phyloP scores from a whole-genome alignment of 2,329 filamentous ascomycete species.

The Coccinonectria pachysandricola region DNA sequence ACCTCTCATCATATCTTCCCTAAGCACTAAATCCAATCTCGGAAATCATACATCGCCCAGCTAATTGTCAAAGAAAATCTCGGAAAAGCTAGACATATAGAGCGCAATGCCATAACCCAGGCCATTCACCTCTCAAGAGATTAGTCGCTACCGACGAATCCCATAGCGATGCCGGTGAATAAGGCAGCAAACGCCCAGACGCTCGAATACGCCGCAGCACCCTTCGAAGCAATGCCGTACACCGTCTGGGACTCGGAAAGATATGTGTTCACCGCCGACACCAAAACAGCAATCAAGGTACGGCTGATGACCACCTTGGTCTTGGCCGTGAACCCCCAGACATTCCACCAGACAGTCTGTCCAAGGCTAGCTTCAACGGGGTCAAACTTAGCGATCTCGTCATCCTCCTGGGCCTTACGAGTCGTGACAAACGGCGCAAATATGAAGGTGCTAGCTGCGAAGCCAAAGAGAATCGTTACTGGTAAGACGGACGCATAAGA shows the following conservation, averaged over 20 bases:
- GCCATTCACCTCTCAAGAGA: slow-evolving; percentile 1
- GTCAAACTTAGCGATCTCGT: slow-evolving; percentile 45
- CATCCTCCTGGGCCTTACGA: slow-evolving; percentile 37
- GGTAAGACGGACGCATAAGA: slow-evolving; percentile 52
- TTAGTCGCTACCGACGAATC: slow-evolving; percentile 37
- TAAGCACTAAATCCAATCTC: no score
- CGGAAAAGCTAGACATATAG: no score
- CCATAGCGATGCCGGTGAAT: slow-evolving; percentile 46
- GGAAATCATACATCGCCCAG: no score
- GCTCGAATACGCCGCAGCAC: slow-evolving; percentile 61
- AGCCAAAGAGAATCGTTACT: slow-evolving; percentile 48
- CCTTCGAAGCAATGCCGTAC: slow-evolving; percentile 56
- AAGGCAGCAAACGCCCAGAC: slow-evolving; percentile 63
- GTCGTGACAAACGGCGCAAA: slow-evolving; percentile 58
- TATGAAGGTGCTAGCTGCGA: slow-evolving; percentile 65
- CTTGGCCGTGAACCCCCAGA: slow-evolving; percentile 58
- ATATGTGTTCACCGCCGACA: slow-evolving; percentile 50
- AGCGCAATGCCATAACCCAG: no score
- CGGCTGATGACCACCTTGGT: slow-evolving; percentile 55
- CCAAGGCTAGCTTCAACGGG: slow-evolving; percentile 53
- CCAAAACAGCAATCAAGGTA: slow-evolving; percentile 47
- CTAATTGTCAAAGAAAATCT: no score
- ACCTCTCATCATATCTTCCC: no score
- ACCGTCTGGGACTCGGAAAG: slow-evolving; percentile 58
- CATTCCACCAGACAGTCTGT: slow-evolving; percentile 62